Percentiles rank a stretch among this genome's conserved stretches.
Conservation (phyloP, 345 rosid species). For the Trapa incisa region DNA sequence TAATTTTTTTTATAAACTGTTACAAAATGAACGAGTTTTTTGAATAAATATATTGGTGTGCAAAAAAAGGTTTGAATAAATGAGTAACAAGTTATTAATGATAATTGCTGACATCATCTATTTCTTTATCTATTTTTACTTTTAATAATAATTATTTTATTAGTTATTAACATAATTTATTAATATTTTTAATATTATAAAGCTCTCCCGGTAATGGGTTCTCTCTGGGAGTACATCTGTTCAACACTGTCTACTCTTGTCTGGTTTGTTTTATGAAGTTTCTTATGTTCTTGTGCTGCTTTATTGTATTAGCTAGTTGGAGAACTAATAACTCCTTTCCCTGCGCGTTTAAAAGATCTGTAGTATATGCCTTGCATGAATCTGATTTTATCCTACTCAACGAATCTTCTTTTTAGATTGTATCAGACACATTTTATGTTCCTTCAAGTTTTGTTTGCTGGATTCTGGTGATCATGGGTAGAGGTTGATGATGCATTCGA, state of each 20-base stretch:
- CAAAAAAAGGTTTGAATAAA: too few relatives aligned
- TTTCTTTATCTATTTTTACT: too few relatives aligned
- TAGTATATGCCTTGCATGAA: background rate
- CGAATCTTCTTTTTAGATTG: background rate
- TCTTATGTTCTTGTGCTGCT: background rate
- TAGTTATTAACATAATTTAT: too few relatives aligned
- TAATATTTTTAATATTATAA: background rate
- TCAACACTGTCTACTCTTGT: background rate
- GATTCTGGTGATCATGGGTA: conserved; percentile 39
- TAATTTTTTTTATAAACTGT: too few relatives aligned
- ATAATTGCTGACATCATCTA: too few relatives aligned
- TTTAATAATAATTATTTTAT: too few relatives aligned
- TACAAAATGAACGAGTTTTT: too few relatives aligned
- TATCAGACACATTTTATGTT: conserved; percentile 1
- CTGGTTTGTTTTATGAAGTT: background rate
- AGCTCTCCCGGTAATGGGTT: background rate
- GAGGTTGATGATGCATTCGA: conserved; percentile 67
- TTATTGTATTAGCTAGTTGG: background rate
- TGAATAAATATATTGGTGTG: too few relatives aligned
- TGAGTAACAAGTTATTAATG: too few relatives aligned
- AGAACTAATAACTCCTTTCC: too few relatives aligned
- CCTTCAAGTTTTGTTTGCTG: conserved; percentile 7
- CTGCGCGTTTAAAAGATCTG: too few relatives aligned
- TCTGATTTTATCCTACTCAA: background rate
- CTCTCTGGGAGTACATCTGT: background rate